phyloP scores from a whole-genome alignment of 495 filamentous ascomycete species.

The Glarea lozoyensis region DNA sequence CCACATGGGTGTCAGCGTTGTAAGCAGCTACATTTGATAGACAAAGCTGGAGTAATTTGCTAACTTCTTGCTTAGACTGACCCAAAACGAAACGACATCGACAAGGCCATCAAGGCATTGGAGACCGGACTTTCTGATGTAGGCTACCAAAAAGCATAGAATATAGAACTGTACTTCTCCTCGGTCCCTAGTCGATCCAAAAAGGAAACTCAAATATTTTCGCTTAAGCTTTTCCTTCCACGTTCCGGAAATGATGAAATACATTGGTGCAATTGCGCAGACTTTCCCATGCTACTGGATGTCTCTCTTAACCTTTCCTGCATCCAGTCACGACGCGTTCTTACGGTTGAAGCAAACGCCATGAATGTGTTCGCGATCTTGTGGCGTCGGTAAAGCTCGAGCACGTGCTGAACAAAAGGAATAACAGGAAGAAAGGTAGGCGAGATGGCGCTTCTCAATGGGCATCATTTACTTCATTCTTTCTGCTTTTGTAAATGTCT shows the following conservation, averaged over 20 bases:
- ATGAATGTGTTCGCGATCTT: background rate
- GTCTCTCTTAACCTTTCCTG: background rate
- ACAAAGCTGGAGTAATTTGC: background rate
- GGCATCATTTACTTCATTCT: too few species aligned
- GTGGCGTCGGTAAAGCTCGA: background rate
- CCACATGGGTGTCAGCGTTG: conserved; percentile 93
- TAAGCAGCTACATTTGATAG: conserved; percentile 24
- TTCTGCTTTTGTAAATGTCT: too few species aligned
- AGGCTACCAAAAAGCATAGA: conserved; percentile 47
- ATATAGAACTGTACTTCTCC: background rate
- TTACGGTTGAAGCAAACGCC: background rate
- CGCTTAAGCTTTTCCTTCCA: background rate
- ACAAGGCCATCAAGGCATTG: conserved; percentile 70
- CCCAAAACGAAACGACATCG: conserved; percentile 59
- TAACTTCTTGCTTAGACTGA: conserved; percentile 38
- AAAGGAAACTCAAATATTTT: conserved; percentile 11
- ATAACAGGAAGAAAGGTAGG: background rate
- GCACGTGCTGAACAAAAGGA: background rate
- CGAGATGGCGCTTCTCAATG: too few species aligned
- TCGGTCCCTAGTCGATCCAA: background rate
- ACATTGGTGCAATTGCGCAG: conserved; percentile 12
- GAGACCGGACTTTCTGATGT: conserved; percentile 66
- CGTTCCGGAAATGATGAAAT: conserved; percentile 4
- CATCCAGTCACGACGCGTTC: background rate
- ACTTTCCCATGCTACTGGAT: background rate